Evolutionary conservation across 75 land plant genomes (phyloP), one percentile per base, ranked within the genome.

Genomic region (Cupressus sempervirens): DNA sequence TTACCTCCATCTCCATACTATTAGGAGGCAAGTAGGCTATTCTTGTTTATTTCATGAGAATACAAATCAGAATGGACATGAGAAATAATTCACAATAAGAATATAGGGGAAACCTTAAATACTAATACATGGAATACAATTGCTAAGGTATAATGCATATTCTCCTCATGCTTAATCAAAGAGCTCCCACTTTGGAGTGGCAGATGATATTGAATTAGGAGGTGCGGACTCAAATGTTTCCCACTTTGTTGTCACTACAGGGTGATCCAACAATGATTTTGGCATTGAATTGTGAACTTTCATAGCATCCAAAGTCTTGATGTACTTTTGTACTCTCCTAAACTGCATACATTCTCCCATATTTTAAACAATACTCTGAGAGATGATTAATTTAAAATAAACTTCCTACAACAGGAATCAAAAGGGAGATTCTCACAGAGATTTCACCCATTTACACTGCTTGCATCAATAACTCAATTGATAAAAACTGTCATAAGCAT

Each of bases 241-340:
- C 97, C 97, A 95, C 67, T 93, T 87, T 50, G 97, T 89, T 74
- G 94, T 90, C 32, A 90, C 87, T 4, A 92, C 90, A 32, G 90
- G 84, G 65, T 73, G 68, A 68, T 85, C 88, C 67, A 72, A 36
- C 43, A 87, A 14, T 68, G 87, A 85, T 88, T 90, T 86, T 79
- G 88, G 36, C 83, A 53, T 92, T 30, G 83, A 87, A 74, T 94
- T 94, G 73, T 86, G 53, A 30, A 89, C 72, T 89, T 91, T 91
- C 80, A 93, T 77, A 80, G 85, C 82, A 70, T 92, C 95, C 12
- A 91, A 86, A 2, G 88, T 88, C 83, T 94, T 93, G 7, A 93
- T 92, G 48, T 89, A 88, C 83, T 91, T 92, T 83, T 94, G 95
- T 77, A 94, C 93, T 81, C 94, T 91, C 77, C 89, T 90, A 5